Conservation (phyloP, 2,329 filamentous ascomycete genomes). For the Aspergillus fumigatus region DNA sequence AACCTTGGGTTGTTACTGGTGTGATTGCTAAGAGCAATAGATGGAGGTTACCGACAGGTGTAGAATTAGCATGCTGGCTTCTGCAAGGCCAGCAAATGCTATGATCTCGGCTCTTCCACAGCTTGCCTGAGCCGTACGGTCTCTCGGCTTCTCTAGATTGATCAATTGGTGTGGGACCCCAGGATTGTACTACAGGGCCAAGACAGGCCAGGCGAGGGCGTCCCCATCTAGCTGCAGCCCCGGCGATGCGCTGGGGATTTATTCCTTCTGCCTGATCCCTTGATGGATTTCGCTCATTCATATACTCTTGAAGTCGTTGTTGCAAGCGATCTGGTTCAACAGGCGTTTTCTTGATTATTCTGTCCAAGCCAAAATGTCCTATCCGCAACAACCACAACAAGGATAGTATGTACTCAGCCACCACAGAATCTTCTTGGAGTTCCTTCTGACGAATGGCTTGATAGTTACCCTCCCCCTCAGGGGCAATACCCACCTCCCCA, state of each 20-base stretch:
- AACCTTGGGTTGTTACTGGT: not conserved
- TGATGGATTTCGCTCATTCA: not conserved
- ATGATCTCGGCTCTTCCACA: not conserved
- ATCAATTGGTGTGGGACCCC: conserved; percentile 1
- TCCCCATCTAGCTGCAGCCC: not conserved
- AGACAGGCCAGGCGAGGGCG: conserved; percentile 3
- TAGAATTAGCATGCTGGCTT: not conserved
- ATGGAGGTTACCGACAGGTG: not conserved
- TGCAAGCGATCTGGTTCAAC: not conserved
- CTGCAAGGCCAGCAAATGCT: not conserved
- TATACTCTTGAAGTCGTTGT: not conserved
- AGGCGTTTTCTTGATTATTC: not conserved
- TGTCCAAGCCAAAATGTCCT: conserved; percentile 3
- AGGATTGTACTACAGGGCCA: conserved; percentile 7
- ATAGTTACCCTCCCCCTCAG: conserved; percentile 10
- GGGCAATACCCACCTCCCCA: conserved; percentile 11
- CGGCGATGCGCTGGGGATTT: conserved; percentile 5
- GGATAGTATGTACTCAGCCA: conserved; percentile 9
- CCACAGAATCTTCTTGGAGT: not conserved
- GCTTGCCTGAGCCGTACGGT: not conserved
- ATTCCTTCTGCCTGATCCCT: conserved; percentile 13
- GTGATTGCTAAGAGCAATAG: not conserved
- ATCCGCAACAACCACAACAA: conserved; percentile 7
- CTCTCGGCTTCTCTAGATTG: conserved; percentile 1
- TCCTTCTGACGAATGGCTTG: not conserved